These are phyloP conservation scores for Pseudozyma sp. DNA, from an alignment of 1,284 basidiomycete genomes.

Conservation along the genomic window DNA sequence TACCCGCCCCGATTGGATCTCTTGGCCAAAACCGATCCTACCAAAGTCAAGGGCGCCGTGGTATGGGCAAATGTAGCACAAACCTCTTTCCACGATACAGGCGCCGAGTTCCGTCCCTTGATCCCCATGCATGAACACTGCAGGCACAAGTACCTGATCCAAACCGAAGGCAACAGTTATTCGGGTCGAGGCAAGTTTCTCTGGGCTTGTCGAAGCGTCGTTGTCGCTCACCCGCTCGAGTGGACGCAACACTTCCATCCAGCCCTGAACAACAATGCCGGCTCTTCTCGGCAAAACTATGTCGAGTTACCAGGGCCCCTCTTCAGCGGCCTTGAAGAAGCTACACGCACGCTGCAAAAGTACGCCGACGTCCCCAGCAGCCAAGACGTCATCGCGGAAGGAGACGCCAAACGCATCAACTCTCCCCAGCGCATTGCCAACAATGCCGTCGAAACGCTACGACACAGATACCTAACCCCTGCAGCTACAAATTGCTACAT, in stretches of 20 bases:
- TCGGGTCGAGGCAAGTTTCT: conserved; percentile 54
- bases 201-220: conserved; percentile 42
- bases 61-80: conserved; percentile 55
- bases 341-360: conserved; percentile 15
- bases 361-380: conserved; percentile 1
- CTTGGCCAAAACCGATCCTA: conserved; percentile 27
- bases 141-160: conserved; percentile 52
- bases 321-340: conserved; percentile 46
- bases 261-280: conserved; percentile 37
- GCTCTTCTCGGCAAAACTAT: conserved; percentile 38
- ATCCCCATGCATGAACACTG: conserved; percentile 55
- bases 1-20: conserved; percentile 47
- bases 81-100: conserved; percentile 51
- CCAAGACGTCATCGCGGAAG: conserved; percentile 3
- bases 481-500: conserved; percentile 55
- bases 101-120: conserved; percentile 32
- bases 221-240: conserved; percentile 48
- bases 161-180: conserved; percentile 61
- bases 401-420: conserved; percentile 10
- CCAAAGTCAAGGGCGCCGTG: conserved; percentile 10
- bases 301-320: conserved; percentile 39
- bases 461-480: conserved; percentile 51
- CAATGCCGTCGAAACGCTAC: conserved; percentile 40
- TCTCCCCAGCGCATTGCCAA: conserved; percentile 43
- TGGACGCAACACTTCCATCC: conserved; percentile 65